Conservation (phyloP, 2,329 filamentous ascomycete genomes). For the Pestalotiopsis sp. region DNA sequence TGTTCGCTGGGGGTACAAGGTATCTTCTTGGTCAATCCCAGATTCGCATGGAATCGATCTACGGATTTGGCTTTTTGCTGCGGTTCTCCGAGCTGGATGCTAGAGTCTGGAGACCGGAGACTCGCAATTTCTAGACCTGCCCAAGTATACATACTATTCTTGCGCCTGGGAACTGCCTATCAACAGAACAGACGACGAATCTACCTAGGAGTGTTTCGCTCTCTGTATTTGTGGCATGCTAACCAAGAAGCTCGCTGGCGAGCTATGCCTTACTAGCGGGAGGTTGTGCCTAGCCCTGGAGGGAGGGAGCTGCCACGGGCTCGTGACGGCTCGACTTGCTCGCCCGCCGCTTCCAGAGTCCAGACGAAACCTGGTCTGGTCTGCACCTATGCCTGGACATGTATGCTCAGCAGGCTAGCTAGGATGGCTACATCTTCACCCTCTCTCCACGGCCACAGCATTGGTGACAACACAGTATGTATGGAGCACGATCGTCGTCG, state of each 20-base stretch:
- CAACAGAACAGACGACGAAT: neutral
- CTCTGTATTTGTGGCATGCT: neutral
- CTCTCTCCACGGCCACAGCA: too few species aligned
- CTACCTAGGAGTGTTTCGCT: neutral
- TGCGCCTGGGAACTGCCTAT: neutral
- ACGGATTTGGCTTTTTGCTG: neutral
- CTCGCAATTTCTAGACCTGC: too few species aligned
- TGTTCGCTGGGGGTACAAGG: neutral
- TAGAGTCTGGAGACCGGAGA: too few species aligned
- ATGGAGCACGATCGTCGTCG: neutral
- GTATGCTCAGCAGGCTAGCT: too few species aligned
- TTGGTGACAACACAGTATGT: neutral
- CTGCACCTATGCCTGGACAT: too few species aligned
- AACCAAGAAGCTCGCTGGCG: neutral
- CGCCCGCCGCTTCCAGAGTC: neutral
- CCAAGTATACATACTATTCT: neutral
- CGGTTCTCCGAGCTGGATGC: too few species aligned
- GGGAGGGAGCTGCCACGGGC: neutral
- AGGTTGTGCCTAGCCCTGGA: neutral
- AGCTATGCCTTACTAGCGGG: neutral
- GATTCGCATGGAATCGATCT: neutral
- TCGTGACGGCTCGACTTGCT: neutral
- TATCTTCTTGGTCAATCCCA: neutral
- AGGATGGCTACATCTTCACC: too few species aligned
- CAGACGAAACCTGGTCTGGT: too few species aligned